Evolutionary conservation across 805 yeast genomes (phyloP).

Genomic region (Spathaspora passalidarum): DNA sequence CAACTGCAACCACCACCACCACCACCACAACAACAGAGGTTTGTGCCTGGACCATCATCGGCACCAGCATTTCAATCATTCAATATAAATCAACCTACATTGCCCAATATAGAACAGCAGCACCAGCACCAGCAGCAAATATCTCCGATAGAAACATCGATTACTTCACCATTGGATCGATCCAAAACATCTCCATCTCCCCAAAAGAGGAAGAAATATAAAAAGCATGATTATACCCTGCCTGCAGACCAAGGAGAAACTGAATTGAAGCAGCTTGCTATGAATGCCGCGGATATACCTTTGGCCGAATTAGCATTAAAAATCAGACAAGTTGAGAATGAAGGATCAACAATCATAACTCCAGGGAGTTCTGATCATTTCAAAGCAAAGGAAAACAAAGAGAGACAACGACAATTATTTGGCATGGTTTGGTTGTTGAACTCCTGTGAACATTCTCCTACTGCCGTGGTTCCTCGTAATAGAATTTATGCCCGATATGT

Average conservation of each 20-base stretch:
- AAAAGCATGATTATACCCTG: slow-evolving; percentile 27
- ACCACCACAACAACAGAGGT: slow-evolving; percentile 2
- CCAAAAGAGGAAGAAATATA: slow-evolving; percentile 18
- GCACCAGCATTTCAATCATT: not conserved
- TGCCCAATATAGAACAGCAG: not conserved
- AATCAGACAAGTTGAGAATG: slow-evolving; percentile 42
- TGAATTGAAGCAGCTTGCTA: slow-evolving; percentile 37
- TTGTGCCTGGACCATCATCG: not conserved
- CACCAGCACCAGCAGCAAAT: not conserved
- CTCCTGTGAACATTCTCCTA: slow-evolving; percentile 51
- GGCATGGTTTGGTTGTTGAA: slow-evolving; percentile 80
- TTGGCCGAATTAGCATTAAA: slow-evolving; percentile 42
- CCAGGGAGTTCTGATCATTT: slow-evolving; percentile 6
- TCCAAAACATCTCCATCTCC: not conserved
- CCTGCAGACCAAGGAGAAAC: slow-evolving; percentile 36
- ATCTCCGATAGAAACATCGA: not conserved
- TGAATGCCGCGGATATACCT: slow-evolving; percentile 30
- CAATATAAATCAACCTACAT: not conserved
- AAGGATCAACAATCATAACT: slow-evolving; percentile 9
- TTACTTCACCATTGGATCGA: not conserved
- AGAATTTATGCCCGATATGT: slow-evolving; percentile 41
- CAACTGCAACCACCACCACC: slow-evolving; percentile 2
- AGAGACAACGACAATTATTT: slow-evolving; percentile 69
- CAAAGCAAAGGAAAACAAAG: slow-evolving; percentile 27
- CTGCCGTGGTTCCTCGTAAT: slow-evolving; percentile 43